These are phyloP conservation scores for Astrocystis sublimbata DNA, from an alignment of 495 filamentous ascomycete species.

Conservation along the genomic window DNA sequence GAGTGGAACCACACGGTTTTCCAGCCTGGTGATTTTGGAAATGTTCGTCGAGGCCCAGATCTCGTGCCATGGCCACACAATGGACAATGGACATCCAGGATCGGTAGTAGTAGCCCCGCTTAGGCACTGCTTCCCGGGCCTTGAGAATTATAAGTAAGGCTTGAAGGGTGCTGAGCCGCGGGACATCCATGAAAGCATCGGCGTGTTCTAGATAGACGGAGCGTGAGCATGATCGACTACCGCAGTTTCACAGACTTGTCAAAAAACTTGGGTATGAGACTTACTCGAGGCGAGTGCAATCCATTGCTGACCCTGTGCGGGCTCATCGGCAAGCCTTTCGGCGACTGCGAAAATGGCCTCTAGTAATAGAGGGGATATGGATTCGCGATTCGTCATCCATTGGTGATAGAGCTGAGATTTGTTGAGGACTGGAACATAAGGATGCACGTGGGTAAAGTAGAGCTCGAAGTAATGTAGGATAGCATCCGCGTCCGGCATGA, in stretches of 20 bases:
- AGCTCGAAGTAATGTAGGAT: constrained; percentile 86
- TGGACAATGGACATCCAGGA: constrained; percentile 98
- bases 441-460: constrained; percentile 90
- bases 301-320: constrained; percentile 87
- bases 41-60: constrained; percentile 90
- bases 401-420: constrained; percentile 82
- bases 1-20: constrained; percentile 64
- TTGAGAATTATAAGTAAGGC: constrained; percentile 86
- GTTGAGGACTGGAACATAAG: constrained; percentile 93
- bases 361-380: constrained; percentile 87
- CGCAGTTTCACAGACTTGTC: not conserved
- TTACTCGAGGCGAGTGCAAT: constrained; percentile 87
- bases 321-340: constrained; percentile 78
- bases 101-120: constrained; percentile 93
- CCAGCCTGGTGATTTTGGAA: constrained; percentile 72
- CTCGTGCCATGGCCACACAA: constrained; percentile 88
- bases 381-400: constrained; percentile 82
- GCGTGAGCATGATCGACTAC: constrained; percentile 7
- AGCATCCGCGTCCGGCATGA: constrained; percentile 89
- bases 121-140: constrained; percentile 86
- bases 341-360: constrained; percentile 97
- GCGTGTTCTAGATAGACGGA: constrained; percentile 66
- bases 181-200: constrained; percentile 94
- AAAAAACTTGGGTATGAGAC: constrained; percentile 29
- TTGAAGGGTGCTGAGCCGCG: constrained; percentile 90